Evolutionary conservation across 2,329 filamentous ascomycete genomes (phyloP), one percentile per base, ranked within the genome.

Genomic region (Fusarium mundagurra): DNA sequence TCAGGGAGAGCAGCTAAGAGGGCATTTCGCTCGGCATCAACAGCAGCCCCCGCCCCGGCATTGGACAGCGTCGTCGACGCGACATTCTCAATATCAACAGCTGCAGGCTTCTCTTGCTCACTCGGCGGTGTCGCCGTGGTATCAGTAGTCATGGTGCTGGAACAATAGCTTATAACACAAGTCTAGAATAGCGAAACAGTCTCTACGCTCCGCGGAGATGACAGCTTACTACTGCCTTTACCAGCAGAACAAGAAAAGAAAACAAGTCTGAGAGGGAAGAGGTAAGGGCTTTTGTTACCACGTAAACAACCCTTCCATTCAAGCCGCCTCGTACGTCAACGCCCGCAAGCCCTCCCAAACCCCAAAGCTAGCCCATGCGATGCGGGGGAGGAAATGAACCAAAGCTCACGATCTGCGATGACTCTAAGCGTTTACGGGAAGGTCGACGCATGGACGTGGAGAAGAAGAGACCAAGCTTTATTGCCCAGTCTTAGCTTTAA

Each of bases 1-100:
- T 82, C 80, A 5, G 80, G 80, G 1, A 82, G 73, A 22, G 64
- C 45, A 27, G 80, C 80, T 8, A 82, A 68, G 16, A 79, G 72
- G 20, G 78, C 71, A 29, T 74, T 77, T 13, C 79, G 78, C 61
- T 82, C 80, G 51, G 75, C 66, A 41, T 80, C 75, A 36, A 80
- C 73, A 8, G 27, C 63, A 39, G 60, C 45, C 3, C 29, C 18
- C 1, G 70, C 18, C 7, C 48, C 22, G 4, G 12, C 20, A 61
- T 74, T 76, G 6, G 45, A 47, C 9, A 57, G n/a, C 9, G 13
- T 55, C 6, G 24, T 53, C 9, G 51, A 14, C 20, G 41, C 14
- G 38, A 65, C 64, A 58, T 76, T 75, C 47, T 75, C 73, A 10
- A 75, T 16, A 16, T 76, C 73, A 29, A 69, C 31, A 34, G 54